phyloP scores from a whole-genome alignment of 2,329 filamentous ascomycete genomes.

The Botrytis fabae region DNA sequence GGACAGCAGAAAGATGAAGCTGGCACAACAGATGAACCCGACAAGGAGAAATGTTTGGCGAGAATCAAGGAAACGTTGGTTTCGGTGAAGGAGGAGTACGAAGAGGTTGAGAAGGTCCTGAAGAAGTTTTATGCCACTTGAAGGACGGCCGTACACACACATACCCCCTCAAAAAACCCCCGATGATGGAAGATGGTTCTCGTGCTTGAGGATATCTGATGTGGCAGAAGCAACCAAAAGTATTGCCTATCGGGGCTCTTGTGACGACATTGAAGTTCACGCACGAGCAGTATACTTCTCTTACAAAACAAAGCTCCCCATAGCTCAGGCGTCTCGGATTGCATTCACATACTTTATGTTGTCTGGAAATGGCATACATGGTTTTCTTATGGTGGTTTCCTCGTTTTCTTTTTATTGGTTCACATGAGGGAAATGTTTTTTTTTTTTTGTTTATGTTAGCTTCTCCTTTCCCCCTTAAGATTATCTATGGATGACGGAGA shows the following conservation, averaged over 20 bases:
- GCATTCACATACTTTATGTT: slow-evolving; percentile 26
- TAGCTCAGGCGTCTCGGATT: slow-evolving; percentile 34
- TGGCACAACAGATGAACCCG: slow-evolving; percentile 63
- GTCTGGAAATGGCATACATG: slow-evolving; percentile 24
- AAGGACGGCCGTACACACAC: slow-evolving; percentile 4
- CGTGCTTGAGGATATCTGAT: slow-evolving; percentile 27
- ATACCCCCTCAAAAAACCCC: slow-evolving; percentile 3
- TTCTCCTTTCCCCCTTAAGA: slow-evolving; percentile 1
- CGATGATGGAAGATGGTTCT: slow-evolving; percentile 29
- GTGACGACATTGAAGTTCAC: slow-evolving; percentile 36
- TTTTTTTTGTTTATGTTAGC: slow-evolving; percentile 8
- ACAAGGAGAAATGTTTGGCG: slow-evolving; percentile 67
- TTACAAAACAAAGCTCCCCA: slow-evolving; percentile 34
- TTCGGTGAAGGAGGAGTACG: slow-evolving; percentile 74
- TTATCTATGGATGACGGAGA: slow-evolving; percentile 15
- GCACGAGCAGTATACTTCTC: slow-evolving; percentile 36
- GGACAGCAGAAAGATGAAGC: slow-evolving; percentile 80
- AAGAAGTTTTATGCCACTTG: slow-evolving; percentile 45
- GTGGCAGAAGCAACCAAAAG: slow-evolving; percentile 13
- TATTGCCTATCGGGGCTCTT: slow-evolving; percentile 24
- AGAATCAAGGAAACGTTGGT: slow-evolving; percentile 70
- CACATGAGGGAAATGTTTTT: slow-evolving; percentile 13
- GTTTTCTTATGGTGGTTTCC: slow-evolving; percentile 11
- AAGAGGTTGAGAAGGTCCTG: slow-evolving; percentile 69
- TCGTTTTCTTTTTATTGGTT: slow-evolving; percentile 21